Conservation (phyloP, 2,329 filamentous ascomycete genomes). For the Cytospora piceae region DNA sequence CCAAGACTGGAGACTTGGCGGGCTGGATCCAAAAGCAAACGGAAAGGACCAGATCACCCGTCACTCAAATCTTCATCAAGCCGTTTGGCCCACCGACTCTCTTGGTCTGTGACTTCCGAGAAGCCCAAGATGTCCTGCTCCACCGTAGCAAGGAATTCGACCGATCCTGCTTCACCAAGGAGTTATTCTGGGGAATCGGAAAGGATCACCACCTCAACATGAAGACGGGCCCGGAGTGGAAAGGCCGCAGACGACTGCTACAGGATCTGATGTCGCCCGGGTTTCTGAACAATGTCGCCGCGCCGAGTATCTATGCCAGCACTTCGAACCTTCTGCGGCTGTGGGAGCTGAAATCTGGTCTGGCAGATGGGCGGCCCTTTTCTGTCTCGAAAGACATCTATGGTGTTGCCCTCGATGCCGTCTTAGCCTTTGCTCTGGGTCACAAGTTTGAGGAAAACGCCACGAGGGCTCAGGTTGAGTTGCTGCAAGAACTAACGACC, state of each 20-base stretch:
- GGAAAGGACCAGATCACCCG: slow-evolving; percentile 30
- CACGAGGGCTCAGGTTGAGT: slow-evolving; percentile 3
- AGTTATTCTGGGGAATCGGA: slow-evolving; percentile 32
- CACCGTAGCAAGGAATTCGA: slow-evolving; percentile 23
- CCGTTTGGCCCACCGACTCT: slow-evolving; percentile 34
- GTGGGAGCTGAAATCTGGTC: slow-evolving; percentile 40
- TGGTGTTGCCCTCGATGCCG: slow-evolving; percentile 41
- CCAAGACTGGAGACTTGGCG: slow-evolving; percentile 25
- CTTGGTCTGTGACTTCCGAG: slow-evolving; percentile 20
- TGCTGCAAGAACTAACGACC: background rate
- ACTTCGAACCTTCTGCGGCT: slow-evolving; percentile 39
- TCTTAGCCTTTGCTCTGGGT: slow-evolving; percentile 42
- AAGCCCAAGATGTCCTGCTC: slow-evolving; percentile 24
- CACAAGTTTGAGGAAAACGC: slow-evolving; percentile 22
- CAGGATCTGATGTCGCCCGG: slow-evolving; percentile 43
- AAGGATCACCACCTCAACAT: slow-evolving; percentile 42
- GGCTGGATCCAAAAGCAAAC: slow-evolving; percentile 31
- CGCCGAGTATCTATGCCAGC: slow-evolving; percentile 42
- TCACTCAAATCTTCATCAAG: slow-evolving; percentile 42
- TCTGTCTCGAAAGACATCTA: slow-evolving; percentile 39
- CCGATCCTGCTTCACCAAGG: slow-evolving; percentile 37
- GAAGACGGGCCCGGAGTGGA: slow-evolving; percentile 39
- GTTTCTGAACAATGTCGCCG: slow-evolving; percentile 42
- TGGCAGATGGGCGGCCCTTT: slow-evolving; percentile 40
- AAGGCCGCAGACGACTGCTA: slow-evolving; percentile 40